Evolutionary conservation across 2,329 filamentous ascomycete genomes (phyloP).

Genomic region (Aureobasidium zeae): DNA sequence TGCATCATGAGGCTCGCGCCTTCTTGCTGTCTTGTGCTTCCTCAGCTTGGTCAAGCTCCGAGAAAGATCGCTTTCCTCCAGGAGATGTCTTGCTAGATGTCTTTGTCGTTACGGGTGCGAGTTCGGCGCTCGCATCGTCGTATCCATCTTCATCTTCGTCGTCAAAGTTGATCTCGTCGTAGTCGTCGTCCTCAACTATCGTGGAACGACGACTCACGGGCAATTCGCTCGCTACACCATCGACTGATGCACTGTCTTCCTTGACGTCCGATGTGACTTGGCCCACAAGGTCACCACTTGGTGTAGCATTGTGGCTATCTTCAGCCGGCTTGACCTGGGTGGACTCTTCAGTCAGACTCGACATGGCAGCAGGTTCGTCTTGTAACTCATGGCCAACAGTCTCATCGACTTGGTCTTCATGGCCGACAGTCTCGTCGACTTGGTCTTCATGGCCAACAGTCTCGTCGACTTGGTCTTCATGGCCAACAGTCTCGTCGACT

Average conservation of each 20-base stretch:
- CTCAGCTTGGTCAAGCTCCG: constrained; percentile 13
- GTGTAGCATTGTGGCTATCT: not conserved
- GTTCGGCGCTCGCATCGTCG: constrained; percentile 18
- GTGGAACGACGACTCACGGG: not conserved
- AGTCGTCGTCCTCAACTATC: constrained; percentile 10
- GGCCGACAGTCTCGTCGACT: not conserved
- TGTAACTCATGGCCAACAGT: not conserved
- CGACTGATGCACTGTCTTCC: not conserved
- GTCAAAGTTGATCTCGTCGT: constrained; percentile 19
- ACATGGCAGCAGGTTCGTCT: not conserved
- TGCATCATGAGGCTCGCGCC: constrained; percentile 16
- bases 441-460: constrained; percentile 7
- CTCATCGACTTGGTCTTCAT: constrained; percentile 4
- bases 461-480: constrained; percentile 15
- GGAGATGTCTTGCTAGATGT: constrained; percentile 12
- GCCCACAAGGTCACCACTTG: not conserved
- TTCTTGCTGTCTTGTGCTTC: constrained; percentile 17
- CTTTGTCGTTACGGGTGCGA: not conserved
- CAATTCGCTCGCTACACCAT: not conserved
- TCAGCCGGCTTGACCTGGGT: not conserved
- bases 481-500: not conserved
- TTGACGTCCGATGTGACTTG: not conserved
- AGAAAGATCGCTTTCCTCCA: not conserved
- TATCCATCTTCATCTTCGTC: constrained; percentile 21
- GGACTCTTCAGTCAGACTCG: not conserved